Evolutionary conservation across 768 basidiomycete species (phyloP).

Genomic region (Sistotremastrum suecicum): DNA sequence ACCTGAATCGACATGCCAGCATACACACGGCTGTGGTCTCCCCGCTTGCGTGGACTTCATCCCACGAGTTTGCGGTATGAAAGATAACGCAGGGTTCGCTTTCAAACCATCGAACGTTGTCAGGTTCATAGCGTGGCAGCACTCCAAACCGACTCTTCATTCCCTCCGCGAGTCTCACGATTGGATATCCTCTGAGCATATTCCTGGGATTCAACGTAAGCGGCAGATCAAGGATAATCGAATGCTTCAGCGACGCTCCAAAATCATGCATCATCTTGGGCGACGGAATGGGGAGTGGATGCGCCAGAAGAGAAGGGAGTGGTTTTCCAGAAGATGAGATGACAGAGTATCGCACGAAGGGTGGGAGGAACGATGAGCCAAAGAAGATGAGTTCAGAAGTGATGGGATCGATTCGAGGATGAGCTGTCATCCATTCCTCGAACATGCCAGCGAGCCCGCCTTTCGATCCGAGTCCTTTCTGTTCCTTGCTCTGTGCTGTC

Average conservation of each 20-base stretch:
- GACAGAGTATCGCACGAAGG: constrained; percentile 12
- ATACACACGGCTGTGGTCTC: constrained; percentile 14
- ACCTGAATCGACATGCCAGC: constrained; percentile 20
- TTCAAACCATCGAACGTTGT: constrained; percentile 7
- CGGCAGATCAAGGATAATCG: constrained; percentile 24
- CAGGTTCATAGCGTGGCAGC: constrained; percentile 16
- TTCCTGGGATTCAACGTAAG: constrained; percentile 21
- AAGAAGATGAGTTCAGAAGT: constrained; percentile 14
- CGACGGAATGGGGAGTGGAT: constrained; percentile 1
- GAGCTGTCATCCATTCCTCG: constrained; percentile 10
- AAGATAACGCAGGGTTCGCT: constrained; percentile 22
- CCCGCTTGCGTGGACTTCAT: constrained; percentile 11
- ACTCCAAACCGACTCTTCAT: constrained; percentile 21
- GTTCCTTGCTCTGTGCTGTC: constrained; percentile 1
- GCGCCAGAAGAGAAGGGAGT: not conserved
- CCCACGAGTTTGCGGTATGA: constrained; percentile 25
- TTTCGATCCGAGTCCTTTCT: not conserved
- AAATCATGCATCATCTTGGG: constrained; percentile 25
- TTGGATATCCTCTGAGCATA: constrained; percentile 12
- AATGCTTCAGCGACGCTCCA: constrained; percentile 19
- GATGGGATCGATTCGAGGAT: constrained; percentile 9
- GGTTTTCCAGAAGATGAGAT: constrained; percentile 4
- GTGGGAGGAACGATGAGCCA: constrained; percentile 11
- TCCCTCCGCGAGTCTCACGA: constrained; percentile 20
- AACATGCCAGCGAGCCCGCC: constrained; percentile 9